Conservation (phyloP, 345 rosid species). For the Microthlaspi erraticum region DNA sequence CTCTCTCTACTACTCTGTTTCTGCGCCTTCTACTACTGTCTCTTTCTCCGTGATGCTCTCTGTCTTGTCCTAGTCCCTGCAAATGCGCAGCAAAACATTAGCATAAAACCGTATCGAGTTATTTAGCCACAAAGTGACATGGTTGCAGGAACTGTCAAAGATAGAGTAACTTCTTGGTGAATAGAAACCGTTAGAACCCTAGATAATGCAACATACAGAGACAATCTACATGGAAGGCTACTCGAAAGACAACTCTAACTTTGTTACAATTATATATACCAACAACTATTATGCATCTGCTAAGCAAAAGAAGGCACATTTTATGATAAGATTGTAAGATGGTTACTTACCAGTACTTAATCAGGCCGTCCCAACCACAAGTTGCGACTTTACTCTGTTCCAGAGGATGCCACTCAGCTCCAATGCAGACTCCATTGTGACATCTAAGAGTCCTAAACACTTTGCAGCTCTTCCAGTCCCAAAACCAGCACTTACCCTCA, state of each 20-base stretch:
- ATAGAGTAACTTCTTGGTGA: background rate
- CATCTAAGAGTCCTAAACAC: slow-evolving; percentile 91
- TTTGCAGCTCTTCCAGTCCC: slow-evolving; percentile 99
- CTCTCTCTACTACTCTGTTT: background rate
- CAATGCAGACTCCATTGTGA: slow-evolving; percentile 93
- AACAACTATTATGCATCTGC: background rate
- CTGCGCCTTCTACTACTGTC: slow-evolving; percentile 20
- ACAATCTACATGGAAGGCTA: slow-evolving; percentile 14
- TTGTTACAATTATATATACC: background rate
- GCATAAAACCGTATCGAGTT: background rate
- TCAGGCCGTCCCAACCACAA: slow-evolving; percentile 99
- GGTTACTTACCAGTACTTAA: slow-evolving; percentile 85
- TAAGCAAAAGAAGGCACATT: background rate
- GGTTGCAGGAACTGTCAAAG: background rate
- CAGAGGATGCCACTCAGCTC: slow-evolving; percentile 93
- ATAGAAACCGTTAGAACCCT: background rate
- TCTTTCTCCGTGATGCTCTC: slow-evolving; percentile 11
- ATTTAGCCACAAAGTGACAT: background rate
- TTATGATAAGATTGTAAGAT: slow-evolving; percentile 7
- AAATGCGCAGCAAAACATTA: slow-evolving; percentile 29
- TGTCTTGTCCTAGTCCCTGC: slow-evolving; percentile 43
- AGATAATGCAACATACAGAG: slow-evolving; percentile 11
- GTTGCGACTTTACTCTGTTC: slow-evolving; percentile 99
- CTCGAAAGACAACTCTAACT: slow-evolving; percentile 13
- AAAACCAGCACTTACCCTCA: slow-evolving; percentile 99